Conservation (phyloP, 306 rosid genomes). For the Fragaria ananassa region DNA sequence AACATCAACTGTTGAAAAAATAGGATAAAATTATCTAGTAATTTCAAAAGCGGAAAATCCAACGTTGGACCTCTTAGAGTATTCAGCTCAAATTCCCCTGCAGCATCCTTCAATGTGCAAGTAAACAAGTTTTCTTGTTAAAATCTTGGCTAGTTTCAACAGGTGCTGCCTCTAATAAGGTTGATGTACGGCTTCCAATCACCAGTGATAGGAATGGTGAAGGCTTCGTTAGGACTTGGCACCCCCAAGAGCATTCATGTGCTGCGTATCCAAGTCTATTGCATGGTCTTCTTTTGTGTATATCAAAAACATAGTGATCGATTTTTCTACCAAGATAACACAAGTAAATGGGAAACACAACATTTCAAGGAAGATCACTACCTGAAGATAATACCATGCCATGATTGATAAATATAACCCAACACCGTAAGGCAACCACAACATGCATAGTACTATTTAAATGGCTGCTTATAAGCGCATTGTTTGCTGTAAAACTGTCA, state of each 20-base stretch:
- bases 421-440: neutral
- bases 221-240: neutral
- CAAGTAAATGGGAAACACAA: no score
- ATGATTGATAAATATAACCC: neutral
- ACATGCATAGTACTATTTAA: neutral
- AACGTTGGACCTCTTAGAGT: no score
- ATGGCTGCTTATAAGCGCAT: neutral
- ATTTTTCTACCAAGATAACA: neutral
- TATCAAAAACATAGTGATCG: neutral
- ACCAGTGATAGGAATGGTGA: neutral
- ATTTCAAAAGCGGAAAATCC: no score
- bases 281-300: no score
- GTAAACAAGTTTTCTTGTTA: no score
- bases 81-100: no score
- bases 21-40: no score
- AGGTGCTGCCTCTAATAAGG: neutral
- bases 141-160: no score
- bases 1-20: no score
- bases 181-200: neutral
- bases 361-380: neutral
- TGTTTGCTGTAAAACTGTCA: neutral
- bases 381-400: neutral
- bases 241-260: neutral
- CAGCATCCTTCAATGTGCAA: no score
- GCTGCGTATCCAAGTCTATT: no score